Base-by-base conservation (phyloP, 2,329 filamentous ascomycete genomes). In the Fusarium chlamydosporum region DNA sequence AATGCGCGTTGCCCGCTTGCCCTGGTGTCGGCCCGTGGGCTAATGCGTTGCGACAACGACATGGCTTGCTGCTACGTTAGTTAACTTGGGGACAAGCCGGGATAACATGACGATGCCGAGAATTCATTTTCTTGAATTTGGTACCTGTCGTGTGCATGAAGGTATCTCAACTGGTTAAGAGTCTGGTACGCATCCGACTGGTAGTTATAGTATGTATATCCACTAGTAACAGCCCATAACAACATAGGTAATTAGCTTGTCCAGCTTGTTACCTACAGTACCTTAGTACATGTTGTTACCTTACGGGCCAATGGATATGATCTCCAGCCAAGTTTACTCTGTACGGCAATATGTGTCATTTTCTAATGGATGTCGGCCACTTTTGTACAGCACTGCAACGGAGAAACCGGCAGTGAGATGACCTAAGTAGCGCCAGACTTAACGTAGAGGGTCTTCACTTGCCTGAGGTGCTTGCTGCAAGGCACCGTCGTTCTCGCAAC, bases 401-500 rank as follows among this genome's bases (percentile, higher is more conserved):
- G 66, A 69, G 56, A 15, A 51, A 51, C 66, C 66, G 66, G 66
- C 47, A 68, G 18, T 43, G 29, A 35, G 35, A 27, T 59, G 45
- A 55, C 47, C 59, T 63, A n/a, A n/a, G n/a, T n/a, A 61, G 40
- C 26, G 37, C 18, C 50, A 45, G 38, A 58, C 41, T 52, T 40
- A 56, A 46, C 62, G 62, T 38, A 54, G 42, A 13, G 23, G 5
- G 23, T 23, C 6, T 12, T n/a, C 45, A 42, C 23, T 67, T 63
- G 47, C 38, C 52, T 67, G n/a, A n/a, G n/a, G n/a, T n/a, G n/a
- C n/a, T n/a, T n/a, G 45, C 64, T 69, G 66, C 66, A 69, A 69
- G 66, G 66, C 57, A 69, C 66, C 48, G 29, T 55, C 50, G 65
- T 61, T 67, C 46, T 41, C 38, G 12, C 55, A 51, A 37, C 20